phyloP scores from a whole-genome alignment of 306 rosid genomes.

The Sicyos baderoa region DNA sequence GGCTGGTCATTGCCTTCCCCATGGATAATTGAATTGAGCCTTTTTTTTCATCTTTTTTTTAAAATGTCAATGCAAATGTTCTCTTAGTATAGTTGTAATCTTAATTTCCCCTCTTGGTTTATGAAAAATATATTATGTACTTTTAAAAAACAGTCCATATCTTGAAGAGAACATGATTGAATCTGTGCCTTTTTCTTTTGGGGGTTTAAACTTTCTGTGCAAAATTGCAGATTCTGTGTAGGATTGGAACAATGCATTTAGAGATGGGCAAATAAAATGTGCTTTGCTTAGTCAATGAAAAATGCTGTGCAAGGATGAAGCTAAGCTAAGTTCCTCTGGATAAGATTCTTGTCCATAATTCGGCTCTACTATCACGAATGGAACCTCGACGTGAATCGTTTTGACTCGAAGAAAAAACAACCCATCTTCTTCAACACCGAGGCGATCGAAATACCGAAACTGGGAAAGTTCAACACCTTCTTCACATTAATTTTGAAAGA shows the following conservation, averaged over 20 bases:
- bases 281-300: slow-evolving; percentile 13
- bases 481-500: neutral
- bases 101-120: neutral
- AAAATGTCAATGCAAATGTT: slow-evolving; percentile 3
- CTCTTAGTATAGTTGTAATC: slow-evolving; percentile 18
- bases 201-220: neutral
- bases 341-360: slow-evolving; percentile 5
- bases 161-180: slow-evolving; percentile 13
- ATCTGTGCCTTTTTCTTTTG: neutral
- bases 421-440: neutral
- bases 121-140: slow-evolving; percentile 8
- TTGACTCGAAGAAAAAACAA: neutral
- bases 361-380: neutral
- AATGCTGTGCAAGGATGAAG: slow-evolving; percentile 13
- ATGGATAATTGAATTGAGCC: slow-evolving; percentile 15
- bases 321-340: neutral
- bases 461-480: neutral
- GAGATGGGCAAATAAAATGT: slow-evolving; percentile 3
- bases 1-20: slow-evolving; percentile 14
- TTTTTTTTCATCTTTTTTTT: neutral
- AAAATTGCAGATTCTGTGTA: slow-evolving; percentile 18
- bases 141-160: slow-evolving; percentile 4
- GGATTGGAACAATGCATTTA: slow-evolving; percentile 5
- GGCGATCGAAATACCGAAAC: neutral
- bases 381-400: no score